Percentiles rank a stretch among this genome's conserved stretches.
Evolutionary conservation across 768 basidiomycete genomes (phyloP).

Genomic region (Astraeus odoratus): DNA sequence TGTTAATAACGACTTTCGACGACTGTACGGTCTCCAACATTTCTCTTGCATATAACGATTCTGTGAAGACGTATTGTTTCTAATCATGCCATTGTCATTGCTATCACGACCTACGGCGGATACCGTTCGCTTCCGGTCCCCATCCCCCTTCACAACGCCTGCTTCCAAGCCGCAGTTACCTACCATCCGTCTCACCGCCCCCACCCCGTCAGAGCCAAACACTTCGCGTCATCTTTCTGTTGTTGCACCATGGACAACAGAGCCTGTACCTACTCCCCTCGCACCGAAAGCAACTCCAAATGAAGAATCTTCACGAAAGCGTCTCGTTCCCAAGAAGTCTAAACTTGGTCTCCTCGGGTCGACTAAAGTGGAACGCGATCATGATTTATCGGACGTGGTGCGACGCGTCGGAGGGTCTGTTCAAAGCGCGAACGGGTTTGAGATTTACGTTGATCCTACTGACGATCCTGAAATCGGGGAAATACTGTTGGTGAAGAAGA

Average conservation of each 20-base stretch:
- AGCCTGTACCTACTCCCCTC: conserved; percentile 12
- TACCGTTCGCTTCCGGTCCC: conserved; percentile 17
- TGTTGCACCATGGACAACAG: conserved; percentile 16
- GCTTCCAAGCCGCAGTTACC: conserved; percentile 34
- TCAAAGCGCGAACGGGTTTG: conserved; percentile 25
- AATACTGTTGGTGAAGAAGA: conserved; percentile 70
- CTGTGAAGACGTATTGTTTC: conserved; percentile 8
- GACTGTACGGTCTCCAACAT: conserved; percentile 12
- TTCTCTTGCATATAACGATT: conserved; percentile 20
- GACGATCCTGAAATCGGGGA: conserved; percentile 62
- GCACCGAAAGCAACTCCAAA: conserved; percentile 22
- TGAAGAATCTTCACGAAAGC: conserved; percentile 29
- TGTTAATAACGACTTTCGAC: conserved; percentile 21
- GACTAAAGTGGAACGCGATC: conserved; percentile 24
- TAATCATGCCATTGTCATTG: conserved; percentile 25
- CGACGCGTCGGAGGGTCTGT: conserved; percentile 36
- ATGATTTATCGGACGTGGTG: conserved; percentile 57
- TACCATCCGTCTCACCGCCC: conserved; percentile 63
- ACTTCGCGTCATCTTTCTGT: conserved; percentile 22
- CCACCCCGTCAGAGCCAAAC: conserved; percentile 53
- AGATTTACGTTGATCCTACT: conserved; percentile 63
- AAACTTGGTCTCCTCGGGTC: conserved; percentile 46
- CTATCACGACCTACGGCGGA: conserved; percentile 25
- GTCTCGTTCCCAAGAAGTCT: conserved; percentile 68
- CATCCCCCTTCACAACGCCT: conserved; percentile 23